Base-by-base conservation (phyloP, 2,329 filamentous ascomycete genomes). In the Stachybotrys chlorohalonatus region DNA sequence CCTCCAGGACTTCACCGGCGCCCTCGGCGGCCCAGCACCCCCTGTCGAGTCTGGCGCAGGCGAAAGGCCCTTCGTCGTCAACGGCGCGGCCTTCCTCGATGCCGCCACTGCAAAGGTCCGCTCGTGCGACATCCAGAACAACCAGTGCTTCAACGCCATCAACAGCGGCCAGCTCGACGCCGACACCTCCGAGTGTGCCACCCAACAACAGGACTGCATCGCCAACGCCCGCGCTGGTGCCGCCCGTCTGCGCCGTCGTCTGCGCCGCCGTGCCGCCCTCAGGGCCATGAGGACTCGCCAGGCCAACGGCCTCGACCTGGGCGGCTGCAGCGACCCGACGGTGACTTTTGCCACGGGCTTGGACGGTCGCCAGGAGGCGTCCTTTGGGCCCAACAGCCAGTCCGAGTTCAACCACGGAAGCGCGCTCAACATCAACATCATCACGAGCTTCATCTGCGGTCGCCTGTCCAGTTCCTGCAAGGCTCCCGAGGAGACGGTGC, bases 11-110 rank as follows among this genome's bases (percentile, higher is more conserved):
- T 79, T 79, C 66, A 73, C 72, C 17, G 76, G 73, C 47, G 57
- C 68, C 52, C 68, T 71, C 24, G 73, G 75, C 47, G 75, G 73
- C 31, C 55, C 72, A 1, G 59, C 74, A 2, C 74, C 75, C 1
- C 63, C 76, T 5, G 73, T 79, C 31, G 58, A 69, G 60, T 68
- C 69, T 3, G 64, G 65, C 5, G 64, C 67, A 32, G 59, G 66
- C 9, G 61, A 67, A 49, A 72, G 72, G 15, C 75, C 75, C 53
- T 80, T 79, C 64, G 69, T 65, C 51, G 83, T 83, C 58, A 83
- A 78, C 54, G 76, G 75, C 15, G 75, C 76, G 54, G 81, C 75
- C 57, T 85, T 85, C 66, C 70, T 76, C 6, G 74, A 74, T 59
- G 60, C 64, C 9, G 72, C 68, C 49, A 75, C 74, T 42, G 76